Evolutionary conservation across 1,284 basidiomycete species (phyloP).

Genomic region (Volvariella surrecta): DNA sequence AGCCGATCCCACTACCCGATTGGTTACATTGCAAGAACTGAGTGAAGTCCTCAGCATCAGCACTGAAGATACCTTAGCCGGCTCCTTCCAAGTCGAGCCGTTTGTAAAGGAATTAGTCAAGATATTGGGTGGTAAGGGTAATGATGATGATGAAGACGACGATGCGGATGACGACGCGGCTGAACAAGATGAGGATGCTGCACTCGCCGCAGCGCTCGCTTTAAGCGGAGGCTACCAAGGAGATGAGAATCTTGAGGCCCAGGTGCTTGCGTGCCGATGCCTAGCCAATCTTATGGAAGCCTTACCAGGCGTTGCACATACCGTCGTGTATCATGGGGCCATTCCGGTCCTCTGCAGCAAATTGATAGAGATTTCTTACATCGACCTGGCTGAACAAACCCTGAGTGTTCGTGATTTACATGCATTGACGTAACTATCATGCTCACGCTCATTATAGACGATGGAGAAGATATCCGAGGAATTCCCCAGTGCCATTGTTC

Average conservation of each 20-base stretch:
- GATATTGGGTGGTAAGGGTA: slow-evolving; percentile 81
- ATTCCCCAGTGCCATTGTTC: slow-evolving; percentile 88
- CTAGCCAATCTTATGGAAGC: slow-evolving; percentile 96
- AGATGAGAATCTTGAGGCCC: slow-evolving; percentile 84
- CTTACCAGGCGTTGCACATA: slow-evolving; percentile 88
- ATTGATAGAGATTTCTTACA: slow-evolving; percentile 90
- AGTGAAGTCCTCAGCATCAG: slow-evolving; percentile 94
- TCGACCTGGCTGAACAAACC: slow-evolving; percentile 94
- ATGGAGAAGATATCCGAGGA: slow-evolving; percentile 97
- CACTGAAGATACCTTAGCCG: slow-evolving; percentile 94
- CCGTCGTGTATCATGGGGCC: slow-evolving; percentile 90
- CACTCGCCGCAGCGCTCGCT: slow-evolving; percentile 76
- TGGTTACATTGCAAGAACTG: slow-evolving; percentile 89
- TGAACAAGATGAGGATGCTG: slow-evolving; percentile 75
- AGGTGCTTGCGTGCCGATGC: slow-evolving; percentile 90
- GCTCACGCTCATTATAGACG: slow-evolving; percentile 46
- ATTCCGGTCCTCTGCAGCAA: slow-evolving; percentile 95
- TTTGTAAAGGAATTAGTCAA: slow-evolving; percentile 91
- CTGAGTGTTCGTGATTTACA: slow-evolving; percentile 66
- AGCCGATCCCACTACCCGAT: slow-evolving; percentile 72
- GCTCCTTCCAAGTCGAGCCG: slow-evolving; percentile 88
- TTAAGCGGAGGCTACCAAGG: slow-evolving; percentile 65
- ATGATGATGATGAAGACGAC: slow-evolving; percentile 62
- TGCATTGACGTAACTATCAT: slow-evolving; percentile 16
- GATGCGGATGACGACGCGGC: slow-evolving; percentile 46